phyloP scores from a whole-genome alignment of 345 rosid genomes.

The Salix caprea region DNA sequence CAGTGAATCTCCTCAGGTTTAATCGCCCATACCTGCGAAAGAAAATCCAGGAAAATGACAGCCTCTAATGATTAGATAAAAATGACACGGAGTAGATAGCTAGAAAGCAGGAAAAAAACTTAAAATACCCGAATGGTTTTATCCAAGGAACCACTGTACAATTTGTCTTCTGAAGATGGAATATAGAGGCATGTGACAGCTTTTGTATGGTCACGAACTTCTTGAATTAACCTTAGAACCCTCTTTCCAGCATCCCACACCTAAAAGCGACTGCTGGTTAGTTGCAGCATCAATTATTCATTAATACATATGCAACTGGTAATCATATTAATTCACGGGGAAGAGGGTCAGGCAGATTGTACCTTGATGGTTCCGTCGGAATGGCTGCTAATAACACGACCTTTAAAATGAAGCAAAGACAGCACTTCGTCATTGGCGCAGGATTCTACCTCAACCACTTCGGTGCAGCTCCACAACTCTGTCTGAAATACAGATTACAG shows the following conservation, averaged over 20 bases:
- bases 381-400: slow-evolving; percentile 53
- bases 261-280: slow-evolving; percentile 17
- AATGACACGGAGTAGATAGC: neutral
- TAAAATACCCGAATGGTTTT: slow-evolving; percentile 49
- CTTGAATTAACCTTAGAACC: slow-evolving; percentile 41
- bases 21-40: slow-evolving; percentile 50
- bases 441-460: slow-evolving; percentile 38
- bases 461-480: slow-evolving; percentile 55
- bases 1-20: slow-evolving; percentile 51
- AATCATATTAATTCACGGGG: neutral
- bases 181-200: slow-evolving; percentile 54
- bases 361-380: slow-evolving; percentile 76
- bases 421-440: slow-evolving; percentile 49
- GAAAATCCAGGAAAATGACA: neutral
- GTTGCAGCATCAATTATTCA: neutral
- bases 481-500: slow-evolving; percentile 27
- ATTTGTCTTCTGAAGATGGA: slow-evolving; percentile 46
- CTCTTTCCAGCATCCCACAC: slow-evolving; percentile 56
- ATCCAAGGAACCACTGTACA: slow-evolving; percentile 64
- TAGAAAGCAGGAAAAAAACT: neutral
- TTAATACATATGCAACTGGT: neutral
- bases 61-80: neutral
- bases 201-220: slow-evolving; percentile 51
- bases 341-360: neutral
- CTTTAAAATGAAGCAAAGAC: slow-evolving; percentile 43